These are phyloP conservation scores for Podaxis sp. DNA, from an alignment of 768 basidiomycete species.

Conservation along the genomic window DNA sequence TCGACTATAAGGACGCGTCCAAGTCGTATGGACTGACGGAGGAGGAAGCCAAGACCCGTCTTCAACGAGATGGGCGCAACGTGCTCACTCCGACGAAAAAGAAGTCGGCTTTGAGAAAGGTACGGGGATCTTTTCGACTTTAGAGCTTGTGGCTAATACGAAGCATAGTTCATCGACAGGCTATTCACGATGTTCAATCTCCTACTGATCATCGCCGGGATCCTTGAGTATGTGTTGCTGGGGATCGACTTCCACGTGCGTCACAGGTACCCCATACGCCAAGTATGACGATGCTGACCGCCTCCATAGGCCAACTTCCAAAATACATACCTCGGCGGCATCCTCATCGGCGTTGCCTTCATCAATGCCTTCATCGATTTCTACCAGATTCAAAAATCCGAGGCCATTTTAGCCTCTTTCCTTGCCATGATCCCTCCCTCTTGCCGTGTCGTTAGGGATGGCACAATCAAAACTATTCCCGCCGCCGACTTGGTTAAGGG, in stretches of 20 bases:
- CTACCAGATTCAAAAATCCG: constrained; percentile 72
- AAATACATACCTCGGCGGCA: constrained; percentile 71
- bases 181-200: constrained; percentile 67
- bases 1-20: constrained; percentile 53
- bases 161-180: constrained; percentile 58
- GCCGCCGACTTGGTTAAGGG: constrained; percentile 66
- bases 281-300: constrained; percentile 15
- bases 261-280: background rate
- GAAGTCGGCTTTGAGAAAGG: constrained; percentile 65
- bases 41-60: constrained; percentile 52
- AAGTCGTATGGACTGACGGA: constrained; percentile 50
- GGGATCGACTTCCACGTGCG: constrained; percentile 60
- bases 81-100: constrained; percentile 67
- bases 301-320: constrained; percentile 50
- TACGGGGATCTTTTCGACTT: constrained; percentile 23
- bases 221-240: constrained; percentile 65
- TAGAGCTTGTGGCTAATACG: constrained; percentile 12
- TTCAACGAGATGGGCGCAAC: constrained; percentile 60
- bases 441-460: constrained; percentile 62
- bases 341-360: constrained; percentile 67
- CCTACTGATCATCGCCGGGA: constrained; percentile 62
- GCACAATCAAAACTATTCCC: constrained; percentile 52
- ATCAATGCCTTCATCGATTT: constrained; percentile 72
- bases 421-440: constrained; percentile 74
- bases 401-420: constrained; percentile 71